Evolutionary conservation across 2,329 filamentous ascomycete genomes (phyloP).

Genomic region (Cercospora sesami): DNA sequence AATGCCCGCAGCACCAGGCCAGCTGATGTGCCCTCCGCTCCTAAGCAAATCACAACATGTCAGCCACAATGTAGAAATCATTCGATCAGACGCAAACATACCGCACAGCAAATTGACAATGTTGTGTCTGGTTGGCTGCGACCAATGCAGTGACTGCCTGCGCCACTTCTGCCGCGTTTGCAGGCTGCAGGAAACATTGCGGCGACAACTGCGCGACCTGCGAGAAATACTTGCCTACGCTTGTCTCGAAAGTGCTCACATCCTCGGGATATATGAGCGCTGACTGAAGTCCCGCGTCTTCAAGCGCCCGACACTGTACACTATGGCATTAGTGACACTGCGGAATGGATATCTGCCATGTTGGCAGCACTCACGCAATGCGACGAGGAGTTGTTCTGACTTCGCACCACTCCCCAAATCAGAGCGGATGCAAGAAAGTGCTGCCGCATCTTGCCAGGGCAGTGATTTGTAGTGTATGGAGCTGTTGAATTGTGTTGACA

Average conservation of each 20-base stretch:
- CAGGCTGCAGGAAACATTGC: constrained; percentile 20
- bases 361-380: neutral
- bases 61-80: neutral
- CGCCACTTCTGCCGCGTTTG: constrained; percentile 14
- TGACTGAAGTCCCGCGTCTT: constrained; percentile 7
- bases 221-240: constrained; percentile 22
- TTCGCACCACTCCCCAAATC: neutral
- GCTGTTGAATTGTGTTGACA: neutral
- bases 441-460: neutral
- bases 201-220: constrained; percentile 15
- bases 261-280: constrained; percentile 1
- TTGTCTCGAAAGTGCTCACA: constrained; percentile 10
- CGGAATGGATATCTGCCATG: neutral
- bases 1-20: constrained; percentile 29
- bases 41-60: neutral
- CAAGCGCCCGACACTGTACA: constrained; percentile 9
- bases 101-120: constrained; percentile 28
- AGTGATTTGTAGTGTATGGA: neutral
- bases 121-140: constrained; percentile 21
- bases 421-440: neutral
- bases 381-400: neutral
- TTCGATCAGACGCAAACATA: neutral
- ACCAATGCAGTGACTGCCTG: constrained; percentile 17
- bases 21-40: constrained; percentile 31
- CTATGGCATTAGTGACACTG: neutral